These are phyloP conservation scores for Leptographium galeiforme DNA, from an alignment of 2,329 filamentous ascomycete species.

Conservation along the genomic window DNA sequence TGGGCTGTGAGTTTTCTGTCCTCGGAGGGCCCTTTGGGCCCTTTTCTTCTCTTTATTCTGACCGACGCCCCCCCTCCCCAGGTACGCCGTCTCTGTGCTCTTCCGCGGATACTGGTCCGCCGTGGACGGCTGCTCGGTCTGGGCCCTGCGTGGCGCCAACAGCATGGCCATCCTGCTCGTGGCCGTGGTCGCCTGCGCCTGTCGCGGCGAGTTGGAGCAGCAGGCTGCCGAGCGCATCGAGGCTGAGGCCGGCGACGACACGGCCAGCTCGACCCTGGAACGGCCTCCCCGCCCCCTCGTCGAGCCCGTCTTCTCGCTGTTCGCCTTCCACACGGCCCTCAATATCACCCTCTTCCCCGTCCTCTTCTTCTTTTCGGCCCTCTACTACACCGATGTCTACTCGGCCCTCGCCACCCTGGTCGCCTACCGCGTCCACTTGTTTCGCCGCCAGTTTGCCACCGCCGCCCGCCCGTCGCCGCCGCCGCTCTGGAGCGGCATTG, in stretches of 20 bases:
- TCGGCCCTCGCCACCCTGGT: constrained; percentile 65
- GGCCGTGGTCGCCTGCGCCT: constrained; percentile 31
- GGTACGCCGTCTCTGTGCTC: constrained; percentile 9
- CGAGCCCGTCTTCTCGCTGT: constrained; percentile 22
- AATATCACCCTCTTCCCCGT: constrained; percentile 80
- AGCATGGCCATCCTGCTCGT: constrained; percentile 27
- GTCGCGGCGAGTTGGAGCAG: constrained; percentile 38
- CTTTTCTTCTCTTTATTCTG: neutral
- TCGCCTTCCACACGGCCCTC: constrained; percentile 48
- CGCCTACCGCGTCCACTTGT: constrained; percentile 47
- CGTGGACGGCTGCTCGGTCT: constrained; percentile 13
- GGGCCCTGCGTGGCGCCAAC: constrained; percentile 36
- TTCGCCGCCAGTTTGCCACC: constrained; percentile 16
- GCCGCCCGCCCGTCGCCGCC: constrained; percentile 8
- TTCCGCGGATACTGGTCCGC: constrained; percentile 5
- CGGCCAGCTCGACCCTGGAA: neutral
- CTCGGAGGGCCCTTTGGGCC: neutral
- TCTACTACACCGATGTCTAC: constrained; percentile 90
- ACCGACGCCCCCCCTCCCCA: neutral
- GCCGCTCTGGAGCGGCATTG: constrained; percentile 26
- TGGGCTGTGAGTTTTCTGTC: constrained; percentile 46
- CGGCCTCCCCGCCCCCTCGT: neutral
- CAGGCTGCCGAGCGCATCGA: constrained; percentile 3
- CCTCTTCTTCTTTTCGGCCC: constrained; percentile 86
- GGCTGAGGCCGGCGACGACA: neutral